Conservation (phyloP, 768 basidiomycete species). For the Pleurotus platypus region DNA sequence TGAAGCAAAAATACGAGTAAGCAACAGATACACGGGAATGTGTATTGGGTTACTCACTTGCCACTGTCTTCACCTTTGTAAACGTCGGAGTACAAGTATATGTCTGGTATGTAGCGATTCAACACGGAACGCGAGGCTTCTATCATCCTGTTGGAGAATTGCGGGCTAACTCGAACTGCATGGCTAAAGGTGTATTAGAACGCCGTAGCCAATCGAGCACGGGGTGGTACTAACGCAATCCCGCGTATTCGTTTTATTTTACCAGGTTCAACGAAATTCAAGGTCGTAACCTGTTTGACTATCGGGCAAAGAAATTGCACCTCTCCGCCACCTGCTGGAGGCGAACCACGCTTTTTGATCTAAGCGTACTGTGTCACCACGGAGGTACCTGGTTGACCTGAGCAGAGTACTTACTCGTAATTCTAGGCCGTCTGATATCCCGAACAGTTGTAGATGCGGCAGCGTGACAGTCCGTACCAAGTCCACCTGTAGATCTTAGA, state of each 20-base stretch:
- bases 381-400: not conserved
- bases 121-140: conserved; percentile 89
- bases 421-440: conserved; percentile 87
- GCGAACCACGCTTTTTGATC: conserved; percentile 94
- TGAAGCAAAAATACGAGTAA: not conserved
- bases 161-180: conserved; percentile 93
- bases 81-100: conserved; percentile 97
- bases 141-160: conserved; percentile 97
- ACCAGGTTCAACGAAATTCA: conserved; percentile 90
- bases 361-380: conserved; percentile 23
- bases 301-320: conserved; percentile 90
- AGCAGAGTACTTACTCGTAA: conserved; percentile 52
- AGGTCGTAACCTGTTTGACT: conserved; percentile 85
- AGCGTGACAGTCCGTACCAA: conserved; percentile 86
- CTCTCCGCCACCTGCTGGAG: conserved; percentile 91
- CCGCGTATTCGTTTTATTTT: conserved; percentile 94
- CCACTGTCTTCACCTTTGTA: conserved; percentile 98
- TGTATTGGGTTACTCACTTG: conserved; percentile 56
- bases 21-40: too few relatives aligned
- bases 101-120: conserved; percentile 96
- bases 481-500: conserved; percentile 57
- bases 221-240: conserved; percentile 67
- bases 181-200: conserved; percentile 49
- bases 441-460: conserved; percentile 88
- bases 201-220: not conserved